Evolutionary conservation across 192 early-diverging fungal species (phyloP).

Genomic region (Gryganskiella cystojenkinii): DNA sequence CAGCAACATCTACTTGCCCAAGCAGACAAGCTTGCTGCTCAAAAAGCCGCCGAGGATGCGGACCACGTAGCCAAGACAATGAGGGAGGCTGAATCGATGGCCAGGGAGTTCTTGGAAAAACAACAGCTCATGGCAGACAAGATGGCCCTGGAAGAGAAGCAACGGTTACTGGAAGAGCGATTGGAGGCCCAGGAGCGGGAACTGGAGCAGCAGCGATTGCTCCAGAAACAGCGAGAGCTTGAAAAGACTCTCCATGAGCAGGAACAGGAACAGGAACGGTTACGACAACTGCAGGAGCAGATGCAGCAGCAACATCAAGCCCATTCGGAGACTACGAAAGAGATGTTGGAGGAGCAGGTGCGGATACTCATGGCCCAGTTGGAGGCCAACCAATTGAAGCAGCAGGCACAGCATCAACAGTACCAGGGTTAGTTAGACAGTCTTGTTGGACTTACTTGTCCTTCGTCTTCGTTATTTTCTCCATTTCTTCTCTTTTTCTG

Average conservation of each 20-base stretch:
- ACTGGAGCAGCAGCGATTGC: slow-evolving; percentile 1
- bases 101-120: slow-evolving; percentile 13
- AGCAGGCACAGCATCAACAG: not conserved
- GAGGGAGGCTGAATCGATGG: slow-evolving; percentile 4
- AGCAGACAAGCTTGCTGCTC: too few relatives aligned
- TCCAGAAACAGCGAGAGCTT: not conserved
- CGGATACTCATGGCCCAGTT: slow-evolving; percentile 25
- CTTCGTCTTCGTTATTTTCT: not conserved
- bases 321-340: not conserved
- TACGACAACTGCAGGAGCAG: slow-evolving; percentile 2
- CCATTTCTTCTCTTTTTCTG: too few relatives aligned
- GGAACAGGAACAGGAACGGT: not conserved
- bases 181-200: slow-evolving; percentile 1
- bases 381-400: not conserved
- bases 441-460: not conserved
- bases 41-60: not conserved
- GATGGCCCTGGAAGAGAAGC: not conserved
- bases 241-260: slow-evolving; percentile 1
- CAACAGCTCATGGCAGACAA: slow-evolving; percentile 11
- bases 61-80: not conserved
- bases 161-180: not conserved
- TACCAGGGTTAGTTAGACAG: not conserved
- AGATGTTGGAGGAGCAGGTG: slow-evolving; percentile 30
- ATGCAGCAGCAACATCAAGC: not conserved
- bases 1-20: slow-evolving; percentile 6